Evolutionary conservation across 108 stramenopile genomes (phyloP).

Genomic region (Chaetoceros tenuissimus): DNA sequence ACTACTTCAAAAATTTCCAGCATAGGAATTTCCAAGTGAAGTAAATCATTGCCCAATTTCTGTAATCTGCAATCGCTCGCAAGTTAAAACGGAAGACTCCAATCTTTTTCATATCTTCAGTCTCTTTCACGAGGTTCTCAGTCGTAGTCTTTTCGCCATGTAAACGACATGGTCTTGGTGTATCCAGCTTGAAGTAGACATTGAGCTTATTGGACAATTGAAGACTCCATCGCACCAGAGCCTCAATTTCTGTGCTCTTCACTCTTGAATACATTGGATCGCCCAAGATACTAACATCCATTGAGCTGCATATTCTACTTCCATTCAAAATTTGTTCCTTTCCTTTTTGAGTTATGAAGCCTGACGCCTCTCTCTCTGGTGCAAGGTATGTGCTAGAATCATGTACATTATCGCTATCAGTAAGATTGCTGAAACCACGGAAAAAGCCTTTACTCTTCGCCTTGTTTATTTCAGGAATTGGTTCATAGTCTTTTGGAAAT

Average conservation of each 20-base stretch:
- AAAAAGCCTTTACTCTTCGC: constrained; percentile 2
- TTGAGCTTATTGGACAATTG: constrained; percentile 42
- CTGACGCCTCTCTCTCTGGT: constrained; percentile 32
- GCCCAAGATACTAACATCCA: constrained; percentile 53
- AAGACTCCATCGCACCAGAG: constrained; percentile 40
- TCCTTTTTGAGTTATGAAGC: constrained; percentile 49
- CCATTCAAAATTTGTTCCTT: constrained; percentile 41
- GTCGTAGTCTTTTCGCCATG: not conserved
- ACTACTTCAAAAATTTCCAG: not conserved
- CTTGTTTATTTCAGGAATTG: constrained; percentile 19
- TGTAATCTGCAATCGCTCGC: constrained; percentile 73
- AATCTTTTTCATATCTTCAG: constrained; percentile 23
- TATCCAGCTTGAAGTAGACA: constrained; percentile 31
- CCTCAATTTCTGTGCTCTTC: constrained; percentile 53
- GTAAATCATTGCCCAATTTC: constrained; percentile 18
- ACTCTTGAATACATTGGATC: constrained; percentile 46
- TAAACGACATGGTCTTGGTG: not conserved
- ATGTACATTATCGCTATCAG: not conserved
- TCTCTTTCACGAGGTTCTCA: constrained; percentile 16
- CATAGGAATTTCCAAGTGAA: not conserved
- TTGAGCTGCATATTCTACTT: constrained; percentile 41
- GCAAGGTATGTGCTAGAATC: constrained; percentile 1
- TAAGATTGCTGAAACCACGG: not conserved
- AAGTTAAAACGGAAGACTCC: constrained; percentile 53
- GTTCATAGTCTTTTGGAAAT: constrained; percentile 49